These are phyloP conservation scores for Pontederia paniculata DNA, from an alignment of 176 grass and related monocot species.

Conservation along the genomic window DNA sequence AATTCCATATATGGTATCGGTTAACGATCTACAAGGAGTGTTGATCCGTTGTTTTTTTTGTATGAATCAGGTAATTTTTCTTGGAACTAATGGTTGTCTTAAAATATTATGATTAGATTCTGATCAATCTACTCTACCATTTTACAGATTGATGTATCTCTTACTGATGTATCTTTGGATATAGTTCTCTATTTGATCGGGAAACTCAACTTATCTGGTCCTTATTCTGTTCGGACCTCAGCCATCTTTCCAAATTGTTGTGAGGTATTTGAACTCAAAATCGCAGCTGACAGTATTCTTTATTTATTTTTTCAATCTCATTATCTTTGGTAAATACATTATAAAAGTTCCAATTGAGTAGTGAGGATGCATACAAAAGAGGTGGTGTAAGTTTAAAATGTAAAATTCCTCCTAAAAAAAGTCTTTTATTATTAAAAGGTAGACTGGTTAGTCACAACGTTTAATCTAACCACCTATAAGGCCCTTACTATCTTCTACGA, in stretches of 20 bases:
- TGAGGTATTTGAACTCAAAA: constrained; percentile 40
- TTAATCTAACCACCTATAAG: too few species aligned
- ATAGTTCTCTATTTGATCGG: constrained; percentile 65
- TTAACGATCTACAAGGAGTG: constrained; percentile 23
- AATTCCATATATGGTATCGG: constrained; percentile 22
- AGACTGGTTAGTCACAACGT: too few species aligned
- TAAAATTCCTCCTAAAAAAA: too few species aligned
- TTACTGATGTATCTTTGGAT: constrained; percentile 67
- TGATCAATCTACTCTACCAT: constrained; percentile 12
- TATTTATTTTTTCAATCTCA: neutral
- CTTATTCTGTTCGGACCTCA: constrained; percentile 67
- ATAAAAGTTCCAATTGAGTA: too few species aligned
- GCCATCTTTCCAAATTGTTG: constrained; percentile 77
- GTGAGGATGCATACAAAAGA: too few species aligned
- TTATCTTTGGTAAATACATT: too few species aligned
- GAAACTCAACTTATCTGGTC: constrained; percentile 59
- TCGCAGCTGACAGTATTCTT: neutral
- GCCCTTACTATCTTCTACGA: too few species aligned
- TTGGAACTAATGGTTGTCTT: neutral
- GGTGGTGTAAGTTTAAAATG: too few species aligned
- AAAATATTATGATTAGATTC: constrained; percentile 4
- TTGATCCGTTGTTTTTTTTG: constrained; percentile 39
- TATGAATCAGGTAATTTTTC: constrained; percentile 50
- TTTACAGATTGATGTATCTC: constrained; percentile 65
- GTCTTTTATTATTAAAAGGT: too few species aligned